Percentiles rank a stretch among this genome's conserved stretches.
These are phyloP conservation scores for Aspergillus fumigatiaffinis DNA, from an alignment of 2,329 filamentous ascomycete species.

Conservation along the genomic window DNA sequence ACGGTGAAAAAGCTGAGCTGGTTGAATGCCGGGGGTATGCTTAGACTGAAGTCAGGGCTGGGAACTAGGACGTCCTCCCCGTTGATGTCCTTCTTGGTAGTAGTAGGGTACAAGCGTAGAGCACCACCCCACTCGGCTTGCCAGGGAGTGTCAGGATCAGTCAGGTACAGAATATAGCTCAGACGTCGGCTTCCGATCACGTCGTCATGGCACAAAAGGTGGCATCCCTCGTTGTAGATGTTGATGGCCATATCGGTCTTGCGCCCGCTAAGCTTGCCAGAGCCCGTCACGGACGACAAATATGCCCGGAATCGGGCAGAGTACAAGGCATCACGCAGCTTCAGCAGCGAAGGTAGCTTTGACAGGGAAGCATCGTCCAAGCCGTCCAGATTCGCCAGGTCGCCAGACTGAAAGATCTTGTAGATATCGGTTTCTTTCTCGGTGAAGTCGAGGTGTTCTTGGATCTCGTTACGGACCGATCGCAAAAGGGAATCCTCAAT, in stretches of 20 bases:
- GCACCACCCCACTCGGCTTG: constrained; percentile 89
- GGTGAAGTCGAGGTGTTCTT: constrained; percentile 87
- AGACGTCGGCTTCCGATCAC: constrained; percentile 95
- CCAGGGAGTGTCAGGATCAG: constrained; percentile 88
- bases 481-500: constrained; percentile 80
- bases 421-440: constrained; percentile 99
- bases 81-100: constrained; percentile 61
- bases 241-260: constrained; percentile 99
- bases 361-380: constrained; percentile 80
- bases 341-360: constrained; percentile 83
- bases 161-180: constrained; percentile 95
- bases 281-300: constrained; percentile 77
- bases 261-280: constrained; percentile 79
- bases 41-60: constrained; percentile 69
- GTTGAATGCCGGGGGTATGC: constrained; percentile 93
- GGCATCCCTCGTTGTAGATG: constrained; percentile 93
- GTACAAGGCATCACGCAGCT: constrained; percentile 91
- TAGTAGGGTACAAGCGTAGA: constrained; percentile 76
- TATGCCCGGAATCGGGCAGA: constrained; percentile 85
- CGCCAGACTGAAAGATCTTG: constrained; percentile 98
- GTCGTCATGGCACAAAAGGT: constrained; percentile 94
- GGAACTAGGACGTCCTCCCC: constrained; percentile 77
- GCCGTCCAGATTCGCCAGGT: constrained; percentile 93
- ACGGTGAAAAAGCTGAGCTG: constrained; percentile 98
- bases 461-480: constrained; percentile 81